Evolutionary conservation across 2,329 filamentous ascomycete genomes (phyloP), one percentile per base, ranked within the genome.

Genomic region (Periconia macrospinosa): DNA sequence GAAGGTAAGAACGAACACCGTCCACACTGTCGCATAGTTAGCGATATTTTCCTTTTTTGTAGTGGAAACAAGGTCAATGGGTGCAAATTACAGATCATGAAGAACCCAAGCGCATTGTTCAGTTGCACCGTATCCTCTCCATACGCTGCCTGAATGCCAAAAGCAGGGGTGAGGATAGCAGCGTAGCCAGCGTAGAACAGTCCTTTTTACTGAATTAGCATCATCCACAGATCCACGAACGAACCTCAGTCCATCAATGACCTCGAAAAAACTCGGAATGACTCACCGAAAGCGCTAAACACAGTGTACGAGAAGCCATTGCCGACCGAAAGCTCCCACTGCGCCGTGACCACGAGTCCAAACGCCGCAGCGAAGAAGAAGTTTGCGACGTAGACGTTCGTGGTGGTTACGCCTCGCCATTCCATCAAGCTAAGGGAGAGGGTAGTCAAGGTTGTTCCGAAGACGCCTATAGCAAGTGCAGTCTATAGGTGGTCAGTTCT

Each of bases 361-460:
- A 84, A 75, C 0, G 77, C 80, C 3, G 75, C 75, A 3, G 77
- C 69, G 55, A 82, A 82, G 69, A 82, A 83, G 69, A 83, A 81
- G 55, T 83, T 81, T 3, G 75, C 81, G 35, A 84, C 75, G 57
- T 78, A 83, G 1, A 80, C 79, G 49, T 82, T 83, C 1, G 74
- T 76, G 1, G 73, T 78, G 0, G 75, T 77, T 0, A 84, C 75
- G 9, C 79, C 79, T 37, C 82, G 73, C 71, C 76, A 83, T 61
- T 81, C 81, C 80, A 84, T 83, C 46, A 84, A 63, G n/a, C 76
- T 76, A 1, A 83, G 67, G 0, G 80, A 82, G 1, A 84, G 67
- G 0, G 81, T 83, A 0, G 79, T 83, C 15, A 84, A 60, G 0
- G 82, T 84, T 1, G 80, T 83, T 0, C 79, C 76, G 56, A 84